These are phyloP conservation scores for Leccinum fibrillosum DNA, from an alignment of 768 basidiomycete genomes.

Conservation along the genomic window DNA sequence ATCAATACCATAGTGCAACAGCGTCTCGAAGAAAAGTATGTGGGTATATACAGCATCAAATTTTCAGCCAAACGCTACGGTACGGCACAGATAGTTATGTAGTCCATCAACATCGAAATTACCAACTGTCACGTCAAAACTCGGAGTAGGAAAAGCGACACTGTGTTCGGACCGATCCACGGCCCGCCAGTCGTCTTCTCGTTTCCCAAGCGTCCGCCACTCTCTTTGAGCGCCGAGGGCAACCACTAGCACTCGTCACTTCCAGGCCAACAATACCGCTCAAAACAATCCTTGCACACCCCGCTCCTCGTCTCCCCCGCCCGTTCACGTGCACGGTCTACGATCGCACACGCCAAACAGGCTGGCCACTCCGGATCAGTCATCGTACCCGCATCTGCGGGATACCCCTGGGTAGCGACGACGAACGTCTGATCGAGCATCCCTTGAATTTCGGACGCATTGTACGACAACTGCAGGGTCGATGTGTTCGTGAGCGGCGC, in stretches of 20 bases:
- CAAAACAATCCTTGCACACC: conserved; percentile 30
- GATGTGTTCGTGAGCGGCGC: conserved; percentile 42
- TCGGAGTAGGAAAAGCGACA: background rate
- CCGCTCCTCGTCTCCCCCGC: conserved; percentile 26
- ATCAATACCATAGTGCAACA: background rate
- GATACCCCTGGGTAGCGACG: conserved; percentile 43
- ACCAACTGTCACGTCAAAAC: background rate
- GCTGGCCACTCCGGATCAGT: conserved; percentile 43
- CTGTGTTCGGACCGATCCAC: background rate
- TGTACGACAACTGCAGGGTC: conserved; percentile 39
- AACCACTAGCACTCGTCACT: background rate
- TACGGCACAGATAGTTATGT: background rate
- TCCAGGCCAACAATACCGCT: conserved; percentile 32
- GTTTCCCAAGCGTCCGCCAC: background rate
- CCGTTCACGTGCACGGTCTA: conserved; percentile 41
- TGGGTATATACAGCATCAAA: too few species aligned
- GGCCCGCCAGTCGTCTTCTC: background rate
- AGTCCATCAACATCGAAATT: background rate
- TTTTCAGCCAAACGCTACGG: background rate
- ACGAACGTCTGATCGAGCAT: conserved; percentile 47
- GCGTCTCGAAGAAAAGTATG: background rate
- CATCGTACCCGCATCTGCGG: conserved; percentile 21
- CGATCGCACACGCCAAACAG: conserved; percentile 50
- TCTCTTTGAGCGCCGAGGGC: background rate
- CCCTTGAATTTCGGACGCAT: conserved; percentile 33